Base-by-base conservation (phyloP, 2,329 filamentous ascomycete species). In the Ceratocystis smalleyi region DNA sequence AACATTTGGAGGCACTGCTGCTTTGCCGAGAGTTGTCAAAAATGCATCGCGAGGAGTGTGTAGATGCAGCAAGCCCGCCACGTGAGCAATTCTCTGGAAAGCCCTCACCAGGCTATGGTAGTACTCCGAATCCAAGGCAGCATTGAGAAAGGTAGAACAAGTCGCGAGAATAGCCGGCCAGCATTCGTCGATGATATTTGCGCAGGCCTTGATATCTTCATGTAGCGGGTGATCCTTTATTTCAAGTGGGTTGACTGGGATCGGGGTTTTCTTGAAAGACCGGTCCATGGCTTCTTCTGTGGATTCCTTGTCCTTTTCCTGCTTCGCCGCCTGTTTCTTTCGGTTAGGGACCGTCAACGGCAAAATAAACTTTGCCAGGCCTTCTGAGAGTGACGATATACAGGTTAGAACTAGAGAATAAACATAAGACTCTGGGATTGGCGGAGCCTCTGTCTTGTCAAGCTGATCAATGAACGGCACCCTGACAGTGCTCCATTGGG, bases 81-180 rank as follows among this genome's bases (percentile, higher is more conserved):
- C 92, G 72, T 99, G 95, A 0, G 94, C 88, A 70, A 99, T 89
- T 68, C 95, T 91, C 70, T 99, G 94, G 69, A 97, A 95, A 0
- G 92, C 89, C 68, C 94, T 83, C 27, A 99, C 92, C 1, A 99
- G 78, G 8, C 87, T 84, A 69, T 96, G 91, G 70, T 97, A 99
- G 69, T 94, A 96, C 63, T 96, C 91, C 0, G 89, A 87, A 72
- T 99, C 94, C 3, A 99, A 77, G 0, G 92, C 85, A 35, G 94
- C 89, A 71, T 95, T 95, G 19, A 99, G 77, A 71, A 97, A 99
- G 0, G 92, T 96, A 0, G 94, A 99, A 70, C 91, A 96, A 1
- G 91, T 94, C 0, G 94, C 92, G 60, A 99, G 81, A 47, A 97
- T 86, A 12, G 94, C 94, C 59, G 94, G 94, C 94, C 94, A 99